Evolutionary conservation across 1,284 basidiomycete species (phyloP), one percentile per base, ranked within the genome.

Genomic region (Takashimella tepidaria): DNA sequence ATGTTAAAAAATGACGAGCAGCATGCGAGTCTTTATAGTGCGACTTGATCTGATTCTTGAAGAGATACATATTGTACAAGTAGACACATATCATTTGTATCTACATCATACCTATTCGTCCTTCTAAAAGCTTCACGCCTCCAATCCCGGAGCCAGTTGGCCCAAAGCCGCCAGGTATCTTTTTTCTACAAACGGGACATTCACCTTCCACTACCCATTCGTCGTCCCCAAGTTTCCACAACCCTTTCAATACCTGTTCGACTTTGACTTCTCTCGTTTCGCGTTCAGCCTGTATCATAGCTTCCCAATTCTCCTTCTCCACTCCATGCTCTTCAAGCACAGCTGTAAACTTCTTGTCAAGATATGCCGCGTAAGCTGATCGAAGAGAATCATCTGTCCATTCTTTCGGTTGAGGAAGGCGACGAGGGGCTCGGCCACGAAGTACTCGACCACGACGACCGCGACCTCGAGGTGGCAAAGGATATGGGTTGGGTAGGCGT

Each of bases 131-230:
- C 1, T 59, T 62, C 12, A 69, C 57, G 20, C 62, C 59, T 10
- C 67, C 67, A 27, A 67, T 52, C 3, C 56, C 56, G 5, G 50
- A 58, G 1, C 56, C 56, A 10, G 56, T 47, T 12, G 66, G 63
- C 1, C 61, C 68, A 27, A 60, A 60, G 1, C 68, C 68, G 3
- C 68, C 68, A 2, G 63, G 58, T 24, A 70, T 59, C 16, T 52
- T 43, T 23, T 68, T 66, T 41, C 68, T 55, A 46, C 68, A 70
- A 1, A 68, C 72, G 19, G 72, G 72, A 63, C 72, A 74, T 48
- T 74, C 72, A 1, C 72, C 72, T 57, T 74, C 72, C n/a, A 72
- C 61, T 4, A 72, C 60, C 59, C 59, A 67, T 2, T 47, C 12
- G 5, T 44, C 53, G 3, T 50, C 57, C 2, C 60, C 59, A 1